These are phyloP conservation scores for Acidomyces sp. DNA, from an alignment of 495 filamentous ascomycete genomes.

Conservation along the genomic window DNA sequence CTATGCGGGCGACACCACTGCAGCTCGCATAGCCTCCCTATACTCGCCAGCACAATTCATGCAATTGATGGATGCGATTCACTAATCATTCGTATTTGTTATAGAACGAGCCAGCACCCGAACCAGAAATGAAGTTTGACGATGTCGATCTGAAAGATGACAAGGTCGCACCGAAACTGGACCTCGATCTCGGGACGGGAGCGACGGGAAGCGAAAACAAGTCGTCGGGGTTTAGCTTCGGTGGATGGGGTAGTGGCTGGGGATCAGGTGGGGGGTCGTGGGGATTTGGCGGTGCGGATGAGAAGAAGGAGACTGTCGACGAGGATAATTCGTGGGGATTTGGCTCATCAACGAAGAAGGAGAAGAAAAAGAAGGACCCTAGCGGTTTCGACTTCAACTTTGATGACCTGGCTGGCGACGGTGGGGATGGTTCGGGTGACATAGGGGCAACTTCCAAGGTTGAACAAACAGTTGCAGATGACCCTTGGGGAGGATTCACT, in stretches of 20 bases:
- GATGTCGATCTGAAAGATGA: slow-evolving; percentile 21
- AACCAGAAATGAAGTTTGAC: slow-evolving; percentile 22
- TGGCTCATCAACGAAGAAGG: slow-evolving; percentile 4
- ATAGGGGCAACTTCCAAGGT: not conserved
- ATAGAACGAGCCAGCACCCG: slow-evolving; percentile 17
- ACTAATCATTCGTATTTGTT: not conserved
- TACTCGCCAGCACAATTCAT: too few species aligned
- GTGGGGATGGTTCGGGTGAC: not conserved
- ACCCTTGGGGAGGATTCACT: slow-evolving; percentile 15
- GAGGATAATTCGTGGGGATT: slow-evolving; percentile 12
- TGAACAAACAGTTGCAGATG: slow-evolving; percentile 9
- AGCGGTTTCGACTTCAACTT: slow-evolving; percentile 18
- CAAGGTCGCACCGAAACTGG: slow-evolving; percentile 18
- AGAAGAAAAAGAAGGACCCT: slow-evolving; percentile 18
- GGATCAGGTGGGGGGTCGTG: slow-evolving; percentile 16
- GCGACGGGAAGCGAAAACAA: slow-evolving; percentile 13
- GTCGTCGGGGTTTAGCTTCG: slow-evolving; percentile 21
- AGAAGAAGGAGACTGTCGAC: slow-evolving; percentile 16
- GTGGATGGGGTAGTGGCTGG: slow-evolving; percentile 22
- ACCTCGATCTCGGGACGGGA: slow-evolving; percentile 18
- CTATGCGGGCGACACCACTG: too few species aligned
- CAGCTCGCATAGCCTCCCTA: too few species aligned
- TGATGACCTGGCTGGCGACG: slow-evolving; percentile 5
- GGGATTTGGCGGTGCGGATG: slow-evolving; percentile 14
- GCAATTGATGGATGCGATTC: not conserved